Percentiles rank a stretch among this genome's conserved stretches.
These are phyloP conservation scores for Madurella mycetomatis DNA, from an alignment of 2,329 filamentous ascomycete species.

Conservation along the genomic window DNA sequence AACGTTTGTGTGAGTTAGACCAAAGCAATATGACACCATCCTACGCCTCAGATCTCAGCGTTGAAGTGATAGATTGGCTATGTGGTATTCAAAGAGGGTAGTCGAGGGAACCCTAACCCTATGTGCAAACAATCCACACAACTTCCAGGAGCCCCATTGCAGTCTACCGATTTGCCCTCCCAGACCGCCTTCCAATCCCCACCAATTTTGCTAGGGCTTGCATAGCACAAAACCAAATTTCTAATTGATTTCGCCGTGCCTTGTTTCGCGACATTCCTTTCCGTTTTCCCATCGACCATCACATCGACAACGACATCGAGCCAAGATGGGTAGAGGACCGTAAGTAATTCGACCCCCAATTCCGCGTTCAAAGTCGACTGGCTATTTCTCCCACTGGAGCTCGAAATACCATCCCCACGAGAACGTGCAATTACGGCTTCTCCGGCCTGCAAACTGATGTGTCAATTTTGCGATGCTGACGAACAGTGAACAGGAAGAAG, in stretches of 20 bases:
- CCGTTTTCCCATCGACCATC: constrained; percentile 29
- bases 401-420: neutral
- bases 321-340: constrained; percentile 49
- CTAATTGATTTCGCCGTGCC: constrained; percentile 20
- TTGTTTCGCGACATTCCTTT: constrained; percentile 21
- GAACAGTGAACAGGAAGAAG: constrained; percentile 70
- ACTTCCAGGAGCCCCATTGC: neutral
- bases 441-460: neutral
- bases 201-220: constrained; percentile 27
- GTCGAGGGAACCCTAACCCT: constrained; percentile 15
- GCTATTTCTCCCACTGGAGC: constrained; percentile 1
- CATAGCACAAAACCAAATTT: constrained; percentile 27
- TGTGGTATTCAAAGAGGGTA: too few species aligned
- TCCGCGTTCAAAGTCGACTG: neutral
- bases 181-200: constrained; percentile 19
- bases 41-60: too few species aligned
- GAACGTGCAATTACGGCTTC: constrained; percentile 1
- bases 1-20: too few species aligned
- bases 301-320: constrained; percentile 34
- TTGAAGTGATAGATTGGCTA: too few species aligned
- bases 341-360: constrained; percentile 37
- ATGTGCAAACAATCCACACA: neutral
- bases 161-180: constrained; percentile 14
- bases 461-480: constrained; percentile 20
- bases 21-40: too few species aligned